Evolutionary conservation across 148 eudicot species (phyloP).

Genomic region (Heliamphora exappendiculata): DNA sequence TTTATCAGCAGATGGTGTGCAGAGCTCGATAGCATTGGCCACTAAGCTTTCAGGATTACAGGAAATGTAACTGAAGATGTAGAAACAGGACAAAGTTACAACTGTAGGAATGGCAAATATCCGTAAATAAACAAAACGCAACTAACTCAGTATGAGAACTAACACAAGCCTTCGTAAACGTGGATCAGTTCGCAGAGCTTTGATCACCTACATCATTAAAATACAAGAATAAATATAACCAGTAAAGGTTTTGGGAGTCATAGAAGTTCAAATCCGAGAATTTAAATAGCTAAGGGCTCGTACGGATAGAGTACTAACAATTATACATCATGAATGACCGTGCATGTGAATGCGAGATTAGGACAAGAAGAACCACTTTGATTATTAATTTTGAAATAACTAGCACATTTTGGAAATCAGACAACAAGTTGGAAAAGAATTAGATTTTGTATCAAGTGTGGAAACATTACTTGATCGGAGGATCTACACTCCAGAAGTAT

Average conservation of each 20-base stretch:
- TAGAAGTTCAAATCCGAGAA: neutral
- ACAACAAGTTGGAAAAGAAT: too few species aligned
- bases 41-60: constrained; percentile 92
- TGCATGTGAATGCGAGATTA: neutral
- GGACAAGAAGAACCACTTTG: neutral
- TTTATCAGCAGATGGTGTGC: constrained; percentile 70
- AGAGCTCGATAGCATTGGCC: constrained; percentile 91
- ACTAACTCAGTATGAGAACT: constrained; percentile 23
- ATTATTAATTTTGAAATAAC: too few species aligned
- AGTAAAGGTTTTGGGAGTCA: neutral
- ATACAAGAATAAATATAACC: neutral
- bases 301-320: neutral
- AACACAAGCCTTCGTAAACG: constrained; percentile 74
- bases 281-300: neutral
- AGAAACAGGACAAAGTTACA: neutral
- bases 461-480: too few species aligned
- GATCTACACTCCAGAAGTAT: too few species aligned
- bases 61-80: constrained; percentile 71
- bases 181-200: constrained; percentile 82
- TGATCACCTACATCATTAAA: constrained; percentile 52
- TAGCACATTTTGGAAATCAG: too few species aligned
- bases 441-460: too few species aligned
- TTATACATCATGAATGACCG: neutral
- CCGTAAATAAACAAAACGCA: neutral
- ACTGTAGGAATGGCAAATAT: neutral